A percentile compares a stretch with the other conserved stretches of the same genome.
phyloP scores from a whole-genome alignment of 495 filamentous ascomycete genomes.

The Apodospora peruviana region DNA sequence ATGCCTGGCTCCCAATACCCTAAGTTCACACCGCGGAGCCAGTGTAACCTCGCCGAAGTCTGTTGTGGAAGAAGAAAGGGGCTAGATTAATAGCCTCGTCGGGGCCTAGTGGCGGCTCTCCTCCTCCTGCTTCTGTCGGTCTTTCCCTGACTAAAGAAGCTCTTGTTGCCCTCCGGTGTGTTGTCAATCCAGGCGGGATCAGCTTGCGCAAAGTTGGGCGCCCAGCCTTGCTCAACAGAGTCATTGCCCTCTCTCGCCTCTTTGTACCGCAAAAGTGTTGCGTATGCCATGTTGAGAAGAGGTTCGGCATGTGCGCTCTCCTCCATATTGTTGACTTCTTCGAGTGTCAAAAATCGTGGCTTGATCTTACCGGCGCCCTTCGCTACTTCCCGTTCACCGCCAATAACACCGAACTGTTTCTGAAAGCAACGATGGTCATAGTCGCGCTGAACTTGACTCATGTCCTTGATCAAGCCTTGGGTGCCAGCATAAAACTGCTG shows the following conservation, averaged over 20 bases:
- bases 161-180: conserved; percentile 24
- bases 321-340: conserved; percentile 29
- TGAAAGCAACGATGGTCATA: conserved; percentile 12
- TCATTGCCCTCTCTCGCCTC: conserved; percentile 5
- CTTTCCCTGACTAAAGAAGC: conserved; percentile 21
- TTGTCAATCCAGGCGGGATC: conserved; percentile 24
- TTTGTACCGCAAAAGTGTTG: conserved; percentile 26
- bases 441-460: conserved; percentile 17
- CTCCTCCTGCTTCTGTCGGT: conserved; percentile 12
- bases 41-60: too few species aligned
- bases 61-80: too few species aligned
- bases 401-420: conserved; percentile 24
- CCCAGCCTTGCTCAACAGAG: not conserved
- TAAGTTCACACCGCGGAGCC: too few species aligned
- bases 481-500: conserved; percentile 28
- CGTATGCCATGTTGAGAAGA: conserved; percentile 34
- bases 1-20: too few species aligned
- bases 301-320: conserved; percentile 25
- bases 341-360: conserved; percentile 9
- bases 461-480: conserved; percentile 17
- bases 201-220: conserved; percentile 13
- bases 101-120: too few species aligned
- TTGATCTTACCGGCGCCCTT: conserved; percentile 13
- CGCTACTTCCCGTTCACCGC: conserved; percentile 14
- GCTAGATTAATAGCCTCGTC: too few species aligned